Conservation (phyloP, 768 basidiomycete genomes). For the Mycena galopus region DNA sequence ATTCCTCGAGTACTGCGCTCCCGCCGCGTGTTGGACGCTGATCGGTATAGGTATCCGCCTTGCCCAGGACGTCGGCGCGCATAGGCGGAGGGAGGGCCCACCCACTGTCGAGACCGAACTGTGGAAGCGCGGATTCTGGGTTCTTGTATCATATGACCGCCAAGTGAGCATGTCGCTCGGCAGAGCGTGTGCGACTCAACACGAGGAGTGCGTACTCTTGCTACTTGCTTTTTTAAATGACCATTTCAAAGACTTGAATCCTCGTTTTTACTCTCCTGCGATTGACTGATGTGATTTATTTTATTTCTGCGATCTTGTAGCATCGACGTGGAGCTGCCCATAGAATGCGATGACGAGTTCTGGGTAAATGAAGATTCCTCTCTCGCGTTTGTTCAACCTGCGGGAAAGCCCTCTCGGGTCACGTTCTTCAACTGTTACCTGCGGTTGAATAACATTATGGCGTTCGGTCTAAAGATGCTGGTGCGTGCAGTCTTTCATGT, state of each 20-base stretch:
- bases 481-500: not conserved
- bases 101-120: conserved; percentile 72
- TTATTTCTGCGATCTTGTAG: conserved; percentile 40
- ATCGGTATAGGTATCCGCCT: conserved; percentile 58
- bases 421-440: conserved; percentile 59
- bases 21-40: conserved; percentile 76
- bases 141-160: conserved; percentile 31
- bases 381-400: conserved; percentile 61
- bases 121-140: conserved; percentile 64
- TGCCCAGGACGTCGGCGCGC: conserved; percentile 32
- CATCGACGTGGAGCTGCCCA: conserved; percentile 62
- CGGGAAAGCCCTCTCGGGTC: conserved; percentile 53
- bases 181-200: conserved; percentile 67
- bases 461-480: conserved; percentile 50
- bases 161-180: conserved; percentile 59
- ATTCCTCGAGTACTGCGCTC: conserved; percentile 68
- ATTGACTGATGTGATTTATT: conserved; percentile 46
- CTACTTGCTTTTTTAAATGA: too few relatives aligned
- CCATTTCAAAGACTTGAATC: too few relatives aligned
- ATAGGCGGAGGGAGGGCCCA: conserved; percentile 42
- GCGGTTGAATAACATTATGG: conserved; percentile 60
- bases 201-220: conserved; percentile 71
- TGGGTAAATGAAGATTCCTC: conserved; percentile 43
- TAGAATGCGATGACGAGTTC: conserved; percentile 63
- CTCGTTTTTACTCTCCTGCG: too few relatives aligned